These are phyloP conservation scores for Solanum ahanhuiri DNA, from an alignment of 257 asterid species.

Conservation along the genomic window DNA sequence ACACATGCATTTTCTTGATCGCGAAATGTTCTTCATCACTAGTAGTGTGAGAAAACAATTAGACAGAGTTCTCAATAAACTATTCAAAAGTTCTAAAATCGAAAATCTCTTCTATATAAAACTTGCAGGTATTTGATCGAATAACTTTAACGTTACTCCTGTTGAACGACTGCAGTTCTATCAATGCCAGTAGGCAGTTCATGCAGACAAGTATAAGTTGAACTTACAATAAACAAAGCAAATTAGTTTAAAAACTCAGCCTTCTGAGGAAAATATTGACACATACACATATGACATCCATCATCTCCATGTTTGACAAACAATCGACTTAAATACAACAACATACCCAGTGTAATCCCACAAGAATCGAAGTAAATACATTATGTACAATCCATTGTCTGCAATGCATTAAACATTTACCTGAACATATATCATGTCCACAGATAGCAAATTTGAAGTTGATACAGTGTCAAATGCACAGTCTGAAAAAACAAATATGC, in stretches of 20 bases:
- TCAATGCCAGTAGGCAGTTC: not conserved
- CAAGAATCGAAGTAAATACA: not conserved
- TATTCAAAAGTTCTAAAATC: not conserved
- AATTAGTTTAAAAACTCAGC: not conserved
- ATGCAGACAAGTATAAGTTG: not conserved
- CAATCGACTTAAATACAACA: not conserved
- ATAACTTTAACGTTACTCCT: too few species aligned
- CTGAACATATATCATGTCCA: slow-evolving; percentile 56
- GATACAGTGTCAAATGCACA: slow-evolving; percentile 9
- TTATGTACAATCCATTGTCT: not conserved
- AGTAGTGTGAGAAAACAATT: not conserved
- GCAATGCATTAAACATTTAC: slow-evolving; percentile 17
- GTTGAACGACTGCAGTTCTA: not conserved
- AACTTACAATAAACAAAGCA: not conserved
- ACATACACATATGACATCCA: not conserved
- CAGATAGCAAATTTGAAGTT: slow-evolving; percentile 13
- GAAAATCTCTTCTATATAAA: not conserved
- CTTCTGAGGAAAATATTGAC: not conserved
- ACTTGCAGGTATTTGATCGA: too few species aligned
- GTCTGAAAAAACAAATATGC: slow-evolving; percentile 22
- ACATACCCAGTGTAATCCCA: not conserved
- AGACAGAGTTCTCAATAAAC: not conserved
- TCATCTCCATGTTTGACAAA: not conserved
- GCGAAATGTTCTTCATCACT: slow-evolving; percentile 73
- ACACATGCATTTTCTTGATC: slow-evolving; percentile 64